Evolutionary conservation across 768 basidiomycete species (phyloP).

Genomic region (Chalciporus pseudorubinellus): DNA sequence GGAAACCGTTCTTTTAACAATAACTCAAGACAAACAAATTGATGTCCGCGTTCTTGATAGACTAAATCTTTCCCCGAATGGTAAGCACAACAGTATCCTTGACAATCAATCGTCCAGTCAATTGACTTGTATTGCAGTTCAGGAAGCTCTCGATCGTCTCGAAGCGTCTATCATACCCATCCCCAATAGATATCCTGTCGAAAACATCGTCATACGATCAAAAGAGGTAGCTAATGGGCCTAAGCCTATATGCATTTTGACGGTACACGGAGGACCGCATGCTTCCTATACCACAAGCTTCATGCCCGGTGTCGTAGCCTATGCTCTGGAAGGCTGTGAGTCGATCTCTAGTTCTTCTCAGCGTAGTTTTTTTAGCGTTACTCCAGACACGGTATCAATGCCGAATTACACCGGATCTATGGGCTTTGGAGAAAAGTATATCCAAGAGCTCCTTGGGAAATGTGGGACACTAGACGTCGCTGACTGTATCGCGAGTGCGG

Average conservation of each 20-base stretch:
- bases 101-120: neutral
- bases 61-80: constrained; percentile 36
- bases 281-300: constrained; percentile 47
- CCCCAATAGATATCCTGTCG: constrained; percentile 47
- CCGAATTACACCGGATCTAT: constrained; percentile 69
- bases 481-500: constrained; percentile 56
- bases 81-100: constrained; percentile 30
- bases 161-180: constrained; percentile 46
- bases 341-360: neutral
- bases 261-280: constrained; percentile 68
- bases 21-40: constrained; percentile 18
- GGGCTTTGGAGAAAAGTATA: constrained; percentile 63
- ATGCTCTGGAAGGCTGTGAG: constrained; percentile 64
- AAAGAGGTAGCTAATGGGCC: constrained; percentile 14
- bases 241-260: constrained; percentile 46
- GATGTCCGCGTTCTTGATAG: constrained; percentile 44
- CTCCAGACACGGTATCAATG: constrained; percentile 52
- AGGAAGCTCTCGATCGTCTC: constrained; percentile 40
- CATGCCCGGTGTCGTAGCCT: constrained; percentile 38
- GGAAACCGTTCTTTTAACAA: constrained; percentile 48
- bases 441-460: constrained; percentile 51
- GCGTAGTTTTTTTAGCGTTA: neutral
- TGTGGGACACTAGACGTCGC: constrained; percentile 66
- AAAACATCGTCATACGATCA: constrained; percentile 52
- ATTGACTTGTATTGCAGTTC: constrained; percentile 33